Evolutionary conservation across 2,329 filamentous ascomycete species (phyloP).

Genomic region (Pseudocercospora vitis): DNA sequence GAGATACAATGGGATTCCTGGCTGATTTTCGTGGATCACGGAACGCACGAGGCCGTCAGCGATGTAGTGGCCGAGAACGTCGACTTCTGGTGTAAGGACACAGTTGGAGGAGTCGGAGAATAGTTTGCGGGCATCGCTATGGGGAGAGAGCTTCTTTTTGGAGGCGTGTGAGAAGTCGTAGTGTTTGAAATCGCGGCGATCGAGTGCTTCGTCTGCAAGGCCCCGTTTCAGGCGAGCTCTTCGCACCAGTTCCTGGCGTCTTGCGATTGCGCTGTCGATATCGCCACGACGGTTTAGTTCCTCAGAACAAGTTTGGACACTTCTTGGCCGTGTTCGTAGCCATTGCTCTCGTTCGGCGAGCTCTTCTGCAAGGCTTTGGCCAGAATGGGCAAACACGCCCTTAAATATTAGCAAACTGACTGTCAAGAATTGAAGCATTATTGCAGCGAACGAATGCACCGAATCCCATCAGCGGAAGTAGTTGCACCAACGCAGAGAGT

Average conservation of each 20-base stretch:
- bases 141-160: neutral
- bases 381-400: slow-evolving; percentile 1
- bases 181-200: slow-evolving; percentile 1
- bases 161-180: slow-evolving; percentile 10
- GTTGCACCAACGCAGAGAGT: neutral
- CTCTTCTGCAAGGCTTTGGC: slow-evolving; percentile 8
- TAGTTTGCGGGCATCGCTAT: neutral
- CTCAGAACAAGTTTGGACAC: neutral
- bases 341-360: slow-evolving; percentile 6
- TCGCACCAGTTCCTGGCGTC: neutral
- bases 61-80: slow-evolving; percentile 30
- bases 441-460: neutral
- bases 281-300: neutral
- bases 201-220: neutral
- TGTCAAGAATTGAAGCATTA: neutral
- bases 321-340: neutral
- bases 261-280: neutral
- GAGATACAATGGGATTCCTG: slow-evolving; percentile 43
- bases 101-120: slow-evolving; percentile 12
- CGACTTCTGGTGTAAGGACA: slow-evolving; percentile 15
- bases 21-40: slow-evolving; percentile 45
- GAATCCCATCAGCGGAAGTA: neutral
- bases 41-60: slow-evolving; percentile 41
- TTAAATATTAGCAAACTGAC: neutral
- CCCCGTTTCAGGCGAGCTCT: neutral